These are phyloP conservation scores for Gastrolobium bilobum DNA, from an alignment of 306 rosid species.

Conservation along the genomic window DNA sequence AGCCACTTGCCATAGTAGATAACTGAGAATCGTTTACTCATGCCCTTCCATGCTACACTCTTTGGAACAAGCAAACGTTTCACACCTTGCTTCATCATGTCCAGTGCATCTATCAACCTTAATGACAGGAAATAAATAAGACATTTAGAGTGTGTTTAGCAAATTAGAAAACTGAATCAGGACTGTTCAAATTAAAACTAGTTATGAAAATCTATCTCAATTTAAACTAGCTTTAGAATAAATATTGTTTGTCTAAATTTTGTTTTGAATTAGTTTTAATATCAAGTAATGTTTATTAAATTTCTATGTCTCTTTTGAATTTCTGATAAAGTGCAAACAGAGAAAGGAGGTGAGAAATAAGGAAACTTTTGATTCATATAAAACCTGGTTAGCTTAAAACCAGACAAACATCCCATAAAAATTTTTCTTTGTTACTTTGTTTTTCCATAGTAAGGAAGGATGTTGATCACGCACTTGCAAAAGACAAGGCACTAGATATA, in stretches of 20 bases:
- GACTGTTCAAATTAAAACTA: constrained; percentile 3
- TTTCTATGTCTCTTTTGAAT: not conserved
- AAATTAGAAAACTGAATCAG: constrained; percentile 12
- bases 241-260: not conserved
- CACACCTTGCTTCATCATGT: constrained; percentile 99
- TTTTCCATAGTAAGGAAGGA: constrained; percentile 14
- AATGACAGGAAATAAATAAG: constrained; percentile 22
- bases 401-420: not conserved
- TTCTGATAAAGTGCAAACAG: constrained; percentile 1
- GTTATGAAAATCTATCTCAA: constrained; percentile 2
- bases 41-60: constrained; percentile 91
- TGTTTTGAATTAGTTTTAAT: not conserved
- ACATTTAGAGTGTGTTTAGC: constrained; percentile 8
- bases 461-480: not conserved
- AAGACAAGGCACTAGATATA: not conserved
- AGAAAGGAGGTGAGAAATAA: not conserved
- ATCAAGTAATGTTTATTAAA: not conserved
- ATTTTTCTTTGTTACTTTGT: not conserved
- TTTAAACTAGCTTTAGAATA: constrained; percentile 21
- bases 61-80: constrained; percentile 88
- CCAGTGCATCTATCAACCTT: constrained; percentile 95
- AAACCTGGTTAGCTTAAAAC: constrained; percentile 24
- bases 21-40: constrained; percentile 96
- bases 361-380: not conserved
- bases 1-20: constrained; percentile 94